A percentile compares a stretch with the other conserved stretches of the same genome.
Evolutionary conservation across 1,284 basidiomycete genomes (phyloP).

Genomic region (Ganoderma multipileum): DNA sequence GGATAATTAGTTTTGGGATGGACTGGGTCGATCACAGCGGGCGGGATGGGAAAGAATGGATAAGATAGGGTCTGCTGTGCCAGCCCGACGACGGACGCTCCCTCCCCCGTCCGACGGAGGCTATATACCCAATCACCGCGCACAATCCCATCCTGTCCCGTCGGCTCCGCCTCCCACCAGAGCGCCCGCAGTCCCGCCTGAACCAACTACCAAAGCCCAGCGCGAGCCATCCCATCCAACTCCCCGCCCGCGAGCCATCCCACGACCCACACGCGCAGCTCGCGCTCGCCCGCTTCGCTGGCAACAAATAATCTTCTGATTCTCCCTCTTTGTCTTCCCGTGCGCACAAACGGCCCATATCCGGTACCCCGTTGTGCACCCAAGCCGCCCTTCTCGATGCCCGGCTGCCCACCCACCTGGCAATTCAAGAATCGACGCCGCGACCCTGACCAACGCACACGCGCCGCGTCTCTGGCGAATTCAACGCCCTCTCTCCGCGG

Average conservation of each 20-base stretch:
- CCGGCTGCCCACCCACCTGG: background rate
- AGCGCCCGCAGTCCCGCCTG: constrained; percentile 7
- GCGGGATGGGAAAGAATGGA: constrained; percentile 23
- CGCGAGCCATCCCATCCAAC: background rate
- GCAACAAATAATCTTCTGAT: constrained; percentile 6
- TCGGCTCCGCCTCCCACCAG: constrained; percentile 1
- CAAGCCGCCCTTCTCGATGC: background rate
- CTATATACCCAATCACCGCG: constrained; percentile 23
- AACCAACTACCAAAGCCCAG: constrained; percentile 3
- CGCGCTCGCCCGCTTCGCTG: constrained; percentile 8
- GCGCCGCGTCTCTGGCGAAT: background rate
- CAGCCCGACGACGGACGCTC: background rate
- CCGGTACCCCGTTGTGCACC: background rate
- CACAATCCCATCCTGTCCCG: background rate
- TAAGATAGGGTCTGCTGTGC: constrained; percentile 11
- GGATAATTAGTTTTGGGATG: constrained; percentile 27
- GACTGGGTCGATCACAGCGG: constrained; percentile 22
- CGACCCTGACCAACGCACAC: background rate
- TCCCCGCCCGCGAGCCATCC: background rate
- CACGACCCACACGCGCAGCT: constrained; percentile 7
- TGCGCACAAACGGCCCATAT: background rate
- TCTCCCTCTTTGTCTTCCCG: background rate
- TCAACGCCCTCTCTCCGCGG: background rate
- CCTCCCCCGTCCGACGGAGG: constrained; percentile 10
- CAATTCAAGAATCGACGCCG: background rate